Conservation (phyloP, 1,284 basidiomycete genomes). For the Ceratobasidium sp. region DNA sequence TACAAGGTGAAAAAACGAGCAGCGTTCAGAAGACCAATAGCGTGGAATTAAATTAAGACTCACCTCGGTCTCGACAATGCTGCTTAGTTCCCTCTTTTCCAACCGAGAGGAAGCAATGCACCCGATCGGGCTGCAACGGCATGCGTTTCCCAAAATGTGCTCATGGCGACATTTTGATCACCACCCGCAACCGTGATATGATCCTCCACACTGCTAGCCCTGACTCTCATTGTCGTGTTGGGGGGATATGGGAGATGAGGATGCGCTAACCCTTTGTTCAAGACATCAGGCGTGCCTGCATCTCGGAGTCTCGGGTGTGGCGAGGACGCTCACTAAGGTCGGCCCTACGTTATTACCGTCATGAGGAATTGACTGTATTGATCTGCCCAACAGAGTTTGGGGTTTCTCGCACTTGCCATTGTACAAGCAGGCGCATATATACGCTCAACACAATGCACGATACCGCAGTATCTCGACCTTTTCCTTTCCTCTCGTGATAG, state of each 20-base stretch:
- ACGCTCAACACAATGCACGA: background rate
- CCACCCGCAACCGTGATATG: conserved; percentile 7
- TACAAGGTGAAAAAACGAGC: conserved; percentile 45
- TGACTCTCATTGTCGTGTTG: background rate
- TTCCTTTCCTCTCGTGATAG: background rate
- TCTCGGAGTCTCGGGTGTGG: too few relatives aligned
- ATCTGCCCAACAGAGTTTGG: background rate
- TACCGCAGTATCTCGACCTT: background rate
- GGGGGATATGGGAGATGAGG: too few relatives aligned
- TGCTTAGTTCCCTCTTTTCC: conserved; percentile 91
- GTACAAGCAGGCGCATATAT: conserved; percentile 19
- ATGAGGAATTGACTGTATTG: background rate
- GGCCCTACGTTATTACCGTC: too few relatives aligned
- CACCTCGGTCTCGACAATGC: conserved; percentile 88
- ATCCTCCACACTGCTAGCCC: background rate
- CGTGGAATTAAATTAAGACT: conserved; percentile 42
- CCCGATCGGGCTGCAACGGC: conserved; percentile 83
- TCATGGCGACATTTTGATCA: conserved; percentile 8
- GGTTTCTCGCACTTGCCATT: conserved; percentile 7
- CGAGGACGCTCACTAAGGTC: too few relatives aligned
- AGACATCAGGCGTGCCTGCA: too few relatives aligned
- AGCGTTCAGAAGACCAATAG: too few relatives aligned
- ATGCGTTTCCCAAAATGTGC: conserved; percentile 62
- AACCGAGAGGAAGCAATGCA: conserved; percentile 91
- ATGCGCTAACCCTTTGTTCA: too few relatives aligned